phyloP scores from a whole-genome alignment of 106 monocot genomes.

The Dioscorea alata region DNA sequence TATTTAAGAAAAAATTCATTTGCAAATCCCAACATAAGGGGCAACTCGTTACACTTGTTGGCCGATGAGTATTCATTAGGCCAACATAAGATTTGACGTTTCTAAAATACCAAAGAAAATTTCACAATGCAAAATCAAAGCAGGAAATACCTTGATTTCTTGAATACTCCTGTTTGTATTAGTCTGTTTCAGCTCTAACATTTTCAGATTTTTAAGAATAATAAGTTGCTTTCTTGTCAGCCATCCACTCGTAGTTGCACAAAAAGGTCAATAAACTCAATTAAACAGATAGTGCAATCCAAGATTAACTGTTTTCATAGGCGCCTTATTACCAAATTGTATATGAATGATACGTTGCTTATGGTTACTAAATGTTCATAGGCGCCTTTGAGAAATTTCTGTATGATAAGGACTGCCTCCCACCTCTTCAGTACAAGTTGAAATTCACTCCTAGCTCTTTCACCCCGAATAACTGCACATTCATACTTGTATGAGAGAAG shows the following conservation, averaged over 20 bases:
- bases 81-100: no score
- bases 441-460: constrained; percentile 38
- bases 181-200: constrained; percentile 2
- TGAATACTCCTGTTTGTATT: constrained; percentile 8
- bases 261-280: not conserved
- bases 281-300: not conserved
- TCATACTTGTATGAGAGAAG: not conserved
- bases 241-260: constrained; percentile 52
- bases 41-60: no score
- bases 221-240: constrained; percentile 45
- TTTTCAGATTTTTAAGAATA: constrained; percentile 13
- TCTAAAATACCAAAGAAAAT: not conserved
- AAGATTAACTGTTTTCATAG: not conserved
- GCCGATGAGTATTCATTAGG: no score
- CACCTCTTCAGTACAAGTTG: constrained; percentile 21
- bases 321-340: constrained; percentile 45
- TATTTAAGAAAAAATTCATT: no score
- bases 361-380: constrained; percentile 23
- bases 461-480: constrained; percentile 48
- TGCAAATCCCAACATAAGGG: no score
- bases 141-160: constrained; percentile 21
- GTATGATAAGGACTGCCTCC: constrained; percentile 50
- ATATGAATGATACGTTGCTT: constrained; percentile 28
- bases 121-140: no score
- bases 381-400: constrained; percentile 42